Conservation (phyloP, 129 eudicot species). For the Tanacetum coccineum region DNA sequence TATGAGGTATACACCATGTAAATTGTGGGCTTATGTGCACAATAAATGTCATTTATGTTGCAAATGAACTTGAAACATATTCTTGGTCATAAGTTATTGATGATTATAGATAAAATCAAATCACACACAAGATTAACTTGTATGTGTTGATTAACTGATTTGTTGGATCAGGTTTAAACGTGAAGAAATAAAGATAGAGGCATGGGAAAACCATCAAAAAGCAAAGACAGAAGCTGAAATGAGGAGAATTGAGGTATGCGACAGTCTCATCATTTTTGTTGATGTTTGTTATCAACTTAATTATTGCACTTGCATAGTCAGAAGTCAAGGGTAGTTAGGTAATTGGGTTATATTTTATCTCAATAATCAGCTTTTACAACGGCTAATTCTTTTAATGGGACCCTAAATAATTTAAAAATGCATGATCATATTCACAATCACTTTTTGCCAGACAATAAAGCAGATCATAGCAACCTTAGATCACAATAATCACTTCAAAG, state of each 20-base stretch:
- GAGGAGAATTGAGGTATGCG: conserved; percentile 79
- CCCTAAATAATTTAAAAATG: too few relatives aligned
- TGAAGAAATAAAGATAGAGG: conserved; percentile 85
- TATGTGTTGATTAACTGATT: conserved; percentile 8
- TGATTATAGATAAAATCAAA: neutral
- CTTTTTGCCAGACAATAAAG: too few relatives aligned
- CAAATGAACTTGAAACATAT: conserved; percentile 5
- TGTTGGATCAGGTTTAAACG: conserved; percentile 64
- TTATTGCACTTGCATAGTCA: neutral
- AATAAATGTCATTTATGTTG: neutral
- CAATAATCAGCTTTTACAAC: too few relatives aligned
- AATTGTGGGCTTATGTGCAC: neutral
- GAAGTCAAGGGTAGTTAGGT: too few relatives aligned
- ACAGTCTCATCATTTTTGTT: neutral
- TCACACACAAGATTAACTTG: neutral
- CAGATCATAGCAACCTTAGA: too few relatives aligned
- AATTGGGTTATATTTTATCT: neutral
- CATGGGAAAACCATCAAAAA: conserved; percentile 97
- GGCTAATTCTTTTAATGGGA: too few relatives aligned
- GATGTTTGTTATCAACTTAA: neutral
- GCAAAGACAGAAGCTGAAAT: conserved; percentile 87
- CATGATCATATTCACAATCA: too few relatives aligned
- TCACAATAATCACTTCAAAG: too few relatives aligned
- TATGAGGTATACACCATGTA: neutral
- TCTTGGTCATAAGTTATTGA: neutral